A percentile compares a stretch with the other conserved stretches of the same genome.
Conservation (phyloP, 2,329 filamentous ascomycete genomes). For the Neoscytalidium dimidiatum region DNA sequence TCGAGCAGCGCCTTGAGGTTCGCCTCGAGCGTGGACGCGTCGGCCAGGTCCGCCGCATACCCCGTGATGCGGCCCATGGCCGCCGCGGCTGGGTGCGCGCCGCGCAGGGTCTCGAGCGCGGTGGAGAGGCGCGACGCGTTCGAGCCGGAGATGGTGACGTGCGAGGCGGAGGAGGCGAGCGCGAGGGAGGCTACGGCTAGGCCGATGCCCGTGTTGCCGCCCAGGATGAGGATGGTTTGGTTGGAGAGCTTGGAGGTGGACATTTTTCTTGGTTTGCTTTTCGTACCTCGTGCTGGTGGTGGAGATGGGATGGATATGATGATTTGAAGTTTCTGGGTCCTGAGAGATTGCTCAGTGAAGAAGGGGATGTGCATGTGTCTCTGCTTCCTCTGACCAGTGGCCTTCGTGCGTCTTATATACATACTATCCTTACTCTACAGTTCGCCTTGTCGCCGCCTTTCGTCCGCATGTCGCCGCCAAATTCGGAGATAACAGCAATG, state of each 20-base stretch:
- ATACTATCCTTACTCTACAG: too few relatives aligned
- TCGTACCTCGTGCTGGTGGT: too few relatives aligned
- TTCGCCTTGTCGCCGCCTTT: too few relatives aligned
- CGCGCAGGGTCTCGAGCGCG: conserved; percentile 49
- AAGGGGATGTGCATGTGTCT: too few relatives aligned
- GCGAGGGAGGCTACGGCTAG: conserved; percentile 60
- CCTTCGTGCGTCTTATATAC: too few relatives aligned
- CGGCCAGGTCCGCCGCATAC: conserved; percentile 31
- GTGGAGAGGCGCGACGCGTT: conserved; percentile 50
- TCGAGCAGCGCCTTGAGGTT: conserved; percentile 32
- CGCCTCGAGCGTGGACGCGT: conserved; percentile 29
- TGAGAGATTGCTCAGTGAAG: too few relatives aligned
- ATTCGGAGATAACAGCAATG: too few relatives aligned
- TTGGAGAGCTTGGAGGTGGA: conserved; percentile 51
- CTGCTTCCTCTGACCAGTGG: too few relatives aligned
- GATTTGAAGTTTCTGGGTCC: neutral
- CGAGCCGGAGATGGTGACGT: conserved; percentile 62
- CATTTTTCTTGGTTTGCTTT: neutral
- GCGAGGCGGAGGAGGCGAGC: conserved; percentile 54
- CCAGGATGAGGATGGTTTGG: conserved; percentile 59
- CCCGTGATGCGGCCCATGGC: conserved; percentile 27
- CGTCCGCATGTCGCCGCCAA: too few relatives aligned
- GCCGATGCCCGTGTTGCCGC: conserved; percentile 65
- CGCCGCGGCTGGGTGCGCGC: conserved; percentile 41
- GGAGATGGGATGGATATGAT: neutral